Conservation (phyloP, 192 early-diverging fungal species). For the Backusella parvicylindrica region DNA sequence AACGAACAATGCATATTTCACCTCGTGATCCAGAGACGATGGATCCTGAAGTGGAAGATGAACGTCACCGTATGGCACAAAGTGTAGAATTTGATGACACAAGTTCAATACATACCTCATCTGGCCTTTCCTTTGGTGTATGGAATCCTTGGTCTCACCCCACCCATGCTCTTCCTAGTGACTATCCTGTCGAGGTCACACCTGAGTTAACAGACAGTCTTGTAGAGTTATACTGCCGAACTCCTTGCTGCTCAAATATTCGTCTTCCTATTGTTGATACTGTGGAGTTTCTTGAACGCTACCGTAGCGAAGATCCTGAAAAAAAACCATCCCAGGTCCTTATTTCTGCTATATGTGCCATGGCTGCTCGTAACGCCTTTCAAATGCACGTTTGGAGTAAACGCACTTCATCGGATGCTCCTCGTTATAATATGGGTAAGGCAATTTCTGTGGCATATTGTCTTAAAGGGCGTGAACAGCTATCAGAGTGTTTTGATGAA, state of each 20-base stretch:
- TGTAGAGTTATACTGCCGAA: slow-evolving; percentile 29
- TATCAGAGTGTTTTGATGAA: slow-evolving; percentile 36
- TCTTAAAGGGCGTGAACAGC: slow-evolving; percentile 28
- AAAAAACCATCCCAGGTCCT: slow-evolving; percentile 24
- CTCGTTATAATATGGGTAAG: slow-evolving; percentile 40
- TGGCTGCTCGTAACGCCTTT: slow-evolving; percentile 38
- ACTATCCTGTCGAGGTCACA: slow-evolving; percentile 35
- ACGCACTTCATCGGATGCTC: slow-evolving; percentile 14
- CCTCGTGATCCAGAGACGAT: background rate
- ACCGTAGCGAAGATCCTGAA: slow-evolving; percentile 16
- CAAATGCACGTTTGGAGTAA: slow-evolving; percentile 38
- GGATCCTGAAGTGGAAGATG: background rate
- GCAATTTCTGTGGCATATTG: slow-evolving; percentile 32
- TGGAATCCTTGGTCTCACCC: slow-evolving; percentile 35
- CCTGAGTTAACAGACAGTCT: slow-evolving; percentile 33
- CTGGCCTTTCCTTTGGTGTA: slow-evolving; percentile 29
- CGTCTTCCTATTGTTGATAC: slow-evolving; percentile 31
- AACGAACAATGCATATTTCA: slow-evolving; percentile 31
- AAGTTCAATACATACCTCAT: slow-evolving; percentile 15
- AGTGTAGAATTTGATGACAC: slow-evolving; percentile 9
- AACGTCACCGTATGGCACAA: background rate
- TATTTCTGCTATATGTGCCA: slow-evolving; percentile 34
- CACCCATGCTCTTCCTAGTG: slow-evolving; percentile 26
- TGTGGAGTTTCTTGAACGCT: slow-evolving; percentile 20
- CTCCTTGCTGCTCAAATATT: slow-evolving; percentile 33